These are phyloP conservation scores for Nicotiana noctiflora DNA, from an alignment of 257 asterid genomes.

Conservation along the genomic window DNA sequence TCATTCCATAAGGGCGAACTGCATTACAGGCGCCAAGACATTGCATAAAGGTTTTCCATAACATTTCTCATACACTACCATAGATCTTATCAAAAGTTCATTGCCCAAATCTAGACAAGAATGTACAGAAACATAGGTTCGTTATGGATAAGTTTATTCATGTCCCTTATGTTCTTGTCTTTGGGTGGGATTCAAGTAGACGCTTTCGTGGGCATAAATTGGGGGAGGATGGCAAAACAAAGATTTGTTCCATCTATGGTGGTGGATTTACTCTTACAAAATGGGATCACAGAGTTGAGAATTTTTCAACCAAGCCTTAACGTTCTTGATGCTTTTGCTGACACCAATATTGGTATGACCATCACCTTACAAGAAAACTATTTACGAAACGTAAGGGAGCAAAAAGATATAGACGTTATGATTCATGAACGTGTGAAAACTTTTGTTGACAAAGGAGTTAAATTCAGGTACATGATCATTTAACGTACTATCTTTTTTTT, in stretches of 20 bases:
- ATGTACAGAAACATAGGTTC: not conserved
- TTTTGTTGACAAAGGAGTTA: not conserved
- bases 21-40: not conserved
- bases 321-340: conserved; percentile 1
- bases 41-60: not conserved
- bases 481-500: no score
- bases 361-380: not conserved
- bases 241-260: not conserved
- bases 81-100: not conserved
- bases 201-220: not conserved
- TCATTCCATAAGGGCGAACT: not conserved
- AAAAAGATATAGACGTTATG: not conserved
- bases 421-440: not conserved
- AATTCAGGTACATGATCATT: conserved; percentile 2
- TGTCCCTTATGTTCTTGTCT: not conserved
- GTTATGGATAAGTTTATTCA: not conserved
- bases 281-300: not conserved
- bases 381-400: not conserved
- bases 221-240: conserved; percentile 3
- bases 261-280: conserved; percentile 11
- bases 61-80: not conserved
- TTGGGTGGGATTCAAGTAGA: not conserved
- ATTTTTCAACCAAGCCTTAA: not conserved
- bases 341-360: not conserved
- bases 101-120: not conserved